Evolutionary conservation across 164 flowering plant genomes (phyloP).

Genomic region (Warburgia ugandensis): DNA sequence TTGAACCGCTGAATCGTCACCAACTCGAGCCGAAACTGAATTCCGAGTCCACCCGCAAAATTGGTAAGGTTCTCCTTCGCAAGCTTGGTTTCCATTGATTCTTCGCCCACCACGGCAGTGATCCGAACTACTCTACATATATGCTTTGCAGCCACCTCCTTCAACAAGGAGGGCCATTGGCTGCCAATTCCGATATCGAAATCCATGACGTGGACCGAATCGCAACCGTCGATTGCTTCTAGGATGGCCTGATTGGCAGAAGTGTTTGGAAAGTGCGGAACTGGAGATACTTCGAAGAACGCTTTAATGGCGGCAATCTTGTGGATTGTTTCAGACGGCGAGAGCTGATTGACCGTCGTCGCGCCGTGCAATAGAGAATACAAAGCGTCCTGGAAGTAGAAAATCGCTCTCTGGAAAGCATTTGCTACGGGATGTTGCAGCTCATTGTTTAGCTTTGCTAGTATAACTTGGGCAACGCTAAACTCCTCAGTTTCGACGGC

Average conservation of each 20-base stretch:
- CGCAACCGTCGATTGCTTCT: conserved; percentile 39
- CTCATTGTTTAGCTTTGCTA: too few relatives aligned
- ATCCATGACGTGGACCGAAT: conserved; percentile 42
- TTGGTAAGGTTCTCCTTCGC: conserved; percentile 36
- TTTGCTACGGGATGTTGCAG: too few relatives aligned
- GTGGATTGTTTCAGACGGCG: conserved; percentile 30
- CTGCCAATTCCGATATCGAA: conserved; percentile 58
- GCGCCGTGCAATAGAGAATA: conserved; percentile 27
- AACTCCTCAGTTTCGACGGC: too few relatives aligned
- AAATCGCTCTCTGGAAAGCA: conserved; percentile 54
- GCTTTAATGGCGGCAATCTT: conserved; percentile 54
- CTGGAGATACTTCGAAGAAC: conserved; percentile 52
- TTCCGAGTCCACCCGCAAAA: conserved; percentile 40
- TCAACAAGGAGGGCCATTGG: conserved; percentile 70
- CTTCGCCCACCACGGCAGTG: conserved; percentile 26
- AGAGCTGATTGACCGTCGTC: conserved; percentile 13
- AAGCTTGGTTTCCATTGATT: conserved; percentile 46
- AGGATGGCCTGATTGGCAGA: conserved; percentile 54
- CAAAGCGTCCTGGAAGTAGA: conserved; percentile 53
- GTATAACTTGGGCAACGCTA: too few relatives aligned
- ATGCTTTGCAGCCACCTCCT: conserved; percentile 41
- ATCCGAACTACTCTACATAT: too few relatives aligned
- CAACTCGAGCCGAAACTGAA: conserved; percentile 37
- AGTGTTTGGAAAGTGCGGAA: conserved; percentile 52
- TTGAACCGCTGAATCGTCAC: too few relatives aligned